Evolutionary conservation across 2,329 filamentous ascomycete genomes (phyloP), one percentile per base, ranked within the genome.

Genomic region (Sporothrix humicola): DNA sequence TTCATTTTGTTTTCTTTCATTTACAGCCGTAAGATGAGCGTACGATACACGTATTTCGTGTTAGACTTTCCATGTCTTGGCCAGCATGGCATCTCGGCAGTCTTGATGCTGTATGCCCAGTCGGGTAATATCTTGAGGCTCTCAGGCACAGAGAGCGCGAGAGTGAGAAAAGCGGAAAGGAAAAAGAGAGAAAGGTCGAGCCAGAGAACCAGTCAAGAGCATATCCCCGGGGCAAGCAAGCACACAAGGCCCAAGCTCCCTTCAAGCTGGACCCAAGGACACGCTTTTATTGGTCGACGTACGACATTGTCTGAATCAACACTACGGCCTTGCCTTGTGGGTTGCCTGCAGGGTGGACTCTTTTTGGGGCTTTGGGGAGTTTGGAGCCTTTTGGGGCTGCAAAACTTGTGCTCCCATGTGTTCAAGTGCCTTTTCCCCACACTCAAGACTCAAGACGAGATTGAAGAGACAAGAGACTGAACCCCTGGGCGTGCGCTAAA

Each of bases 261-360:
- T 23, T 23, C 1, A 8, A 6, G 17, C 31, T 37, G 31, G 31
- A 37, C 31, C 31, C 31, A 46, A 20, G n/a, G 44, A 46, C 20
- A 13, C 4, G 4, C n/a, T 66, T 2, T 15, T 10, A 66, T 66
- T 66, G 61, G 61, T 5, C n/a, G 3, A 20, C 37, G 42, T 48
- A 66, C 61, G 42, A 46, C 20, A 48, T 12, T 48, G 3, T 17
- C 12, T 26, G 61, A 6, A 66, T 48, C 20, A 56, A 56, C 20
- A 20, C 52, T 56, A 56, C 52, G 52, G 52, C 52, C 52, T 26
- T 56, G 52, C 52, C 52, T 56, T 56, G 52, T 56, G 52, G 52
- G 52, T 20, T 37, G 31, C 4, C 31, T 37, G 31, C 31, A 37
- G 50, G 13, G 52, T 54, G 52, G 52, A 20, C 20, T 17, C 52